Evolutionary conservation across 371 early-diverging fungal genomes (phyloP), one percentile per base, ranked within the genome.

Genomic region (Chytridium lagenaria): DNA sequence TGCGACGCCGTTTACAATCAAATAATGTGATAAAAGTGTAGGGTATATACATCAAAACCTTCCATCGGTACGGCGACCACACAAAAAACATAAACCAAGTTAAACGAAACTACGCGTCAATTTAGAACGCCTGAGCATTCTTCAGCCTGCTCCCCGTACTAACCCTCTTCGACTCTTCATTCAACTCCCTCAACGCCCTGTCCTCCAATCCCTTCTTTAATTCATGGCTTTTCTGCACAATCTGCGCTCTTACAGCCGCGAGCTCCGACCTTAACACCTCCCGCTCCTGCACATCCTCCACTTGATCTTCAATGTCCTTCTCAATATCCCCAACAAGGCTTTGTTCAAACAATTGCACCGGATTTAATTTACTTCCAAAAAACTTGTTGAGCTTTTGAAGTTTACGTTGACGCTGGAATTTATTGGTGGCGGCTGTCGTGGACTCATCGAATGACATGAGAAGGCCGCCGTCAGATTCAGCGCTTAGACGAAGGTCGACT

Each of bases 301-400:
- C 12, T 31, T 57, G 28, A n/a, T 66, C 68, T 12, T 44, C 57
- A 59, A 67, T 66, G 16, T 28, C 50, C 34, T 38, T 52, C 52
- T 66, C 73, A 23, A 72, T 30, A 19, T 67, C 68, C 12, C 67
- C 68, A 12, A 72, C 67, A 34, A 72, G n/a, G 31, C 55, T 55
- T 44, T 72, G 67, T 40, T 72, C 73, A 36, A 72, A 59, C 51
- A 72, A 33, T 40, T 67, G 67, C 1, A 59, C 55, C 15, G 68
- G 38, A 38, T 72, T 59, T 19, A 72, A 33, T 19, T 36, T 61
- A 31, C 68, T 67, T 49, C 68, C 51, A 34, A 63, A 63, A 23
- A 63, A 63, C 34, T 67, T 67, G 68, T 28, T 49, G 50, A 52
- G 68, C 38, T 49, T 67, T 34, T 67, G 68, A 50, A 52, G 68